A percentile compares a stretch with the other conserved stretches of the same genome.
Evolutionary conservation across 2,329 filamentous ascomycete species (phyloP).

Genomic region (Botrytis porri): DNA sequence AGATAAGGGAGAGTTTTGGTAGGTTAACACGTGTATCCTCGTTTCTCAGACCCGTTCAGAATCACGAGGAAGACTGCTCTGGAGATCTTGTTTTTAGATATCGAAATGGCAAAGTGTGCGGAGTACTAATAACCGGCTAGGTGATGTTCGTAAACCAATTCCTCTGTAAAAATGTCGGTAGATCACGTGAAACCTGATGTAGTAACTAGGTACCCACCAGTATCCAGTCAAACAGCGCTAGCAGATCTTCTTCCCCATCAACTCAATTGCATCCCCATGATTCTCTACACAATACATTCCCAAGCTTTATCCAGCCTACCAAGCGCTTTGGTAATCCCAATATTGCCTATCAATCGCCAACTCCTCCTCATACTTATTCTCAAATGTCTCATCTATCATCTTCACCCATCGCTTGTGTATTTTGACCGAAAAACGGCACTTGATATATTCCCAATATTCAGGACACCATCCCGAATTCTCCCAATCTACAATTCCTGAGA

Average conservation of each 20-base stretch:
- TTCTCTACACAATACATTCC: neutral
- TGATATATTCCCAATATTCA: neutral
- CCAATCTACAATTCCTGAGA: neutral
- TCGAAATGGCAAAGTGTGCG: neutral
- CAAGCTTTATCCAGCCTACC: neutral
- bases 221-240: neutral
- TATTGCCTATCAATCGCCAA: neutral
- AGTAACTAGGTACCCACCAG: neutral
- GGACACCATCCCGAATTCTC: neutral
- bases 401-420: neutral
- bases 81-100: neutral
- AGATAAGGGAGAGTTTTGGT: neutral
- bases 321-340: neutral
- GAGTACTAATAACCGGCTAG: neutral
- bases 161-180: neutral
- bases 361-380: neutral
- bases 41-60: neutral
- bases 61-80: neutral
- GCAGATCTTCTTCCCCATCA: neutral
- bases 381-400: neutral
- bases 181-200: neutral
- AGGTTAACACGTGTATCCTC: neutral
- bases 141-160: neutral
- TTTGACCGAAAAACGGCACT: neutral
- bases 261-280: neutral